Evolutionary conservation across 768 basidiomycete genomes (phyloP), one percentile per base, ranked within the genome.

Genomic region (Suillus alpinus): DNA sequence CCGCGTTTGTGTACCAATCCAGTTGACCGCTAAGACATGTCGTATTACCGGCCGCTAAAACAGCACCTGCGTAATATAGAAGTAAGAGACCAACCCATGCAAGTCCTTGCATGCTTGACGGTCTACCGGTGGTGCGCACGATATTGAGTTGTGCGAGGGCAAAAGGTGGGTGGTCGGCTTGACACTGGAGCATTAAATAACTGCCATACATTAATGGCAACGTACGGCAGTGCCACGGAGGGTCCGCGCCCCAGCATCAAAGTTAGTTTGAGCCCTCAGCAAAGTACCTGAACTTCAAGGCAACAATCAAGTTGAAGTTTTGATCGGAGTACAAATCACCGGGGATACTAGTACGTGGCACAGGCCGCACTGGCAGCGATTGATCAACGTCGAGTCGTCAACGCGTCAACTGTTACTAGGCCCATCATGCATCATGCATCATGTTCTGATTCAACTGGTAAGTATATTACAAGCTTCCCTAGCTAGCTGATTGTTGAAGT

Each of bases 1-100:
- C 66, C 0, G 60, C 55, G 29, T 31, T 61, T n/a, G 66, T 68
- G 58, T 69, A 69, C 68, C 68, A 69, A 39, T 69, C 63, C 10
- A 68, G 40, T 39, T 51, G 51, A 26, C 44, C 36, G 32, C 56
- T 61, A 34, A 51, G 37, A 52, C 68, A 69, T 26, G 63, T 58
- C 0, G 67, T 62, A 39, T 68, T 59, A 26, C 66, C 67, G 62
- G 37, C 56, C 8, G 52, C 52, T 37, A 53, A 36, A 26, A 53
- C 52, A 18, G 14, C 14, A 16, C 36, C 20, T 36, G 52, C 52
- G 23, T 37, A 20, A 37, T 16, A 23, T 4, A 53, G 23, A 23
- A 37, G 9, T 37, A 37, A 37, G 20, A 37, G 23, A 8, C 14
- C 47, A 31, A 29, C 16, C 47, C 47, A 49, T 29, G 29, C 29